A percentile compares a stretch with the other conserved stretches of the same genome.
Conservation (phyloP, 345 rosid genomes). For the Aethionema arabicum region DNA sequence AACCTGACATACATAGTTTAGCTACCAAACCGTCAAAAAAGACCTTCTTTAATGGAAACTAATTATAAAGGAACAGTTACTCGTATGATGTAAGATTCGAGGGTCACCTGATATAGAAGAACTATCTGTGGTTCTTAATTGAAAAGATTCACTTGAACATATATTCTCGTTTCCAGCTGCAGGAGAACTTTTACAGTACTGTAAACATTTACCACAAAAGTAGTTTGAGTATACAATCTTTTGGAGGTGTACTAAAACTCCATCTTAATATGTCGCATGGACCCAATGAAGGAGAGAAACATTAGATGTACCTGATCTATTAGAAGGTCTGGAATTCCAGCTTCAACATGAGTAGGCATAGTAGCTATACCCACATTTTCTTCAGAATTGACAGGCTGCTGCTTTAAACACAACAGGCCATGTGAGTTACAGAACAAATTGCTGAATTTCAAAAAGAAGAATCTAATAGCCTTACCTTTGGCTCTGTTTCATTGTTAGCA, state of each 20-base stretch:
- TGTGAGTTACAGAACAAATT: constrained; percentile 2
- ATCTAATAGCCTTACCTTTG: constrained; percentile 21
- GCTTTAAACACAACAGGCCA: constrained; percentile 10
- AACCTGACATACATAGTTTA: background rate
- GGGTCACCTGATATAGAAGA: background rate
- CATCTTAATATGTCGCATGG: background rate
- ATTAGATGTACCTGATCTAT: constrained; percentile 20
- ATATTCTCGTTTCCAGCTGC: background rate
- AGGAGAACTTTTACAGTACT: background rate
- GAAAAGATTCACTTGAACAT: background rate
- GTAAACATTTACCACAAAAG: background rate
- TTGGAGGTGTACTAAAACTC: background rate
- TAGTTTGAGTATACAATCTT: background rate
- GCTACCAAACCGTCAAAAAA: background rate
- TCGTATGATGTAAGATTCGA: background rate
- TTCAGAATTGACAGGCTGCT: constrained; percentile 17
- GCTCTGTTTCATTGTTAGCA: constrained; percentile 18
- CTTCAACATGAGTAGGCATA: constrained; percentile 8
- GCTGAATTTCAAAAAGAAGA: background rate
- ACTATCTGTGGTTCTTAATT: background rate
- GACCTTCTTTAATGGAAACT: background rate
- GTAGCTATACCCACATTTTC: constrained; percentile 5
- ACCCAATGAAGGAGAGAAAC: background rate
- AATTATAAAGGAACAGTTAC: background rate
- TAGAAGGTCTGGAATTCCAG: constrained; percentile 3